Conservation (phyloP, 352 stramenopile genomes). For the Saprolegnia diclina region DNA sequence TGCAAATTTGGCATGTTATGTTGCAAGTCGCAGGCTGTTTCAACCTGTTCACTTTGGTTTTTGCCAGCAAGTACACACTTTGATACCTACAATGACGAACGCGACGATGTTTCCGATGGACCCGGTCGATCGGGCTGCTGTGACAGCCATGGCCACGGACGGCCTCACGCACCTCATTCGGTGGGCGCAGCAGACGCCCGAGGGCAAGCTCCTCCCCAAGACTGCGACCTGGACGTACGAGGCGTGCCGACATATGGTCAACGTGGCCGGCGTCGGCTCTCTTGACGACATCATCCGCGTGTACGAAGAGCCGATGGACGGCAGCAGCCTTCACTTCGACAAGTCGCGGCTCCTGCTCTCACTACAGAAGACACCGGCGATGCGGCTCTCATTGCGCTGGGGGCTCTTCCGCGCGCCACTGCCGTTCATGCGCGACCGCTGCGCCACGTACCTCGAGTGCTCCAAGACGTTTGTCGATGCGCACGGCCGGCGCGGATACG, state of each 20-base stretch:
- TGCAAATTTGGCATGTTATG: no score
- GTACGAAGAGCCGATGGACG: neutral
- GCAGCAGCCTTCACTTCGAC: neutral
- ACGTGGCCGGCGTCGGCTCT: neutral
- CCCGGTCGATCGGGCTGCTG: neutral
- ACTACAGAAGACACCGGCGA: neutral
- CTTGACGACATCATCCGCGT: neutral
- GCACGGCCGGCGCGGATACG: neutral
- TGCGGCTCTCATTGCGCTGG: neutral
- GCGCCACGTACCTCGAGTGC: neutral
- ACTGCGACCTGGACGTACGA: slow-evolving; percentile 4
- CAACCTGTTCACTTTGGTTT: no score
- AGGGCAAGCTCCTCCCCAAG: slow-evolving; percentile 1
- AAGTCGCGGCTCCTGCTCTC: neutral
- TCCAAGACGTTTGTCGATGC: neutral
- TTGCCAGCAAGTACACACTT: no score
- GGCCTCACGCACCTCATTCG: slow-evolving; percentile 6
- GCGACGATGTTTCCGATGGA: no score
- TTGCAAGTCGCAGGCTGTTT: no score
- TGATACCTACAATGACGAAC: no score
- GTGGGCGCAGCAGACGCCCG: slow-evolving; percentile 1
- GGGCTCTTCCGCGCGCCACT: neutral
- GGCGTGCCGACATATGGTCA: neutral
- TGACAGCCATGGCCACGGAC: neutral
- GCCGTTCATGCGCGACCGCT: slow-evolving; percentile 3